These are phyloP conservation scores for Lablab purpureus DNA, from an alignment of 306 rosid species.

Conservation along the genomic window DNA sequence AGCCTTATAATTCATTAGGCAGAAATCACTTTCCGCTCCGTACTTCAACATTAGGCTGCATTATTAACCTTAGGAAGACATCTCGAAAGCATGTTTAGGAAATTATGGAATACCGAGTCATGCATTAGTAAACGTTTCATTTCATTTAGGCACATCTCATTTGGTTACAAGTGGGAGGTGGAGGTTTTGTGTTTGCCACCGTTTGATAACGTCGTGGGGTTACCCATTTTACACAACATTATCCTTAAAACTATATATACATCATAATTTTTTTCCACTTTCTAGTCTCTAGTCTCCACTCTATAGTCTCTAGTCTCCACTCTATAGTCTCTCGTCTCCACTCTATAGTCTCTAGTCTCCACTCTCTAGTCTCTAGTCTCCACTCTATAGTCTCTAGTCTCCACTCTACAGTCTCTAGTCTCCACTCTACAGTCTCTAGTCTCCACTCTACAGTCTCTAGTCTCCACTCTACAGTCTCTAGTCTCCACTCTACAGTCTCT, in stretches of 20 bases:
- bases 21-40: background rate
- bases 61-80: slow-evolving; percentile 3
- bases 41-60: slow-evolving; percentile 6
- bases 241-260: slow-evolving; percentile 36
- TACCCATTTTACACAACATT: background rate
- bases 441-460: no score
- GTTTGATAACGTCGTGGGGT: slow-evolving; percentile 21
- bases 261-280: slow-evolving; percentile 5
- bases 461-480: no score
- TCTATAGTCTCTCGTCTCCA: background rate
- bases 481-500: no score
- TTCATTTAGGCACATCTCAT: slow-evolving; percentile 3
- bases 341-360: no score
- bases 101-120: slow-evolving; percentile 17
- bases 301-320: no score
- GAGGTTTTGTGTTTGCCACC: background rate
- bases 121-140: background rate
- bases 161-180: background rate
- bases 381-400: no score
- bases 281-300: no score
- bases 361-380: no score
- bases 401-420: no score
- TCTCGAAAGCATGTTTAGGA: slow-evolving; percentile 37
- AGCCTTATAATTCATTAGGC: background rate
- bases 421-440: no score